Conservation (phyloP, 73 alveolate species). For the Symbiodinium natans region DNA sequence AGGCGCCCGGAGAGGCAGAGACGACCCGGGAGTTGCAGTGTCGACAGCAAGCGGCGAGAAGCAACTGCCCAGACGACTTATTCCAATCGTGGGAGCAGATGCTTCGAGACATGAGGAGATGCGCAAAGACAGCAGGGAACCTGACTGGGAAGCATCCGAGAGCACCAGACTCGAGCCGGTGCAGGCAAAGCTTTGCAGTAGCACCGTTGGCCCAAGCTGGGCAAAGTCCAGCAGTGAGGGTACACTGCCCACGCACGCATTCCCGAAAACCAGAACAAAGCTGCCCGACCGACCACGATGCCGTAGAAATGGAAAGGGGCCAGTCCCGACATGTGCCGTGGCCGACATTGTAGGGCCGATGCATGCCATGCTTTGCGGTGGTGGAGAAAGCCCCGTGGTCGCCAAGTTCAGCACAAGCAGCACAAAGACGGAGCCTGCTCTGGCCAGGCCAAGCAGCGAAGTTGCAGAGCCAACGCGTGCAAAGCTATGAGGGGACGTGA, state of each 20-base stretch:
- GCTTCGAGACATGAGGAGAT: background rate
- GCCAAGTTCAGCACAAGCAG: background rate
- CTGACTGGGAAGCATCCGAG: background rate
- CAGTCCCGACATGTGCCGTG: background rate
- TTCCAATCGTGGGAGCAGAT: background rate
- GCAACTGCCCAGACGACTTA: conserved; percentile 11
- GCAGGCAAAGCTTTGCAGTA: background rate
- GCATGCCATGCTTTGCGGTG: background rate
- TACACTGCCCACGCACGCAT: background rate
- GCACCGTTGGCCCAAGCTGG: background rate
- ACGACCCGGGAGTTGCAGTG: background rate
- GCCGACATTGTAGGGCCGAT: background rate
- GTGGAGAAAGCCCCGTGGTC: background rate
- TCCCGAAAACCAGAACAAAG: background rate
- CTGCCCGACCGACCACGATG: background rate
- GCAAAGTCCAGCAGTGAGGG: background rate
- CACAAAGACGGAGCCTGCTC: background rate
- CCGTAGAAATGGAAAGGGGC: background rate
- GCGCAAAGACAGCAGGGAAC: background rate
- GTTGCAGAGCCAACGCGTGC: background rate
- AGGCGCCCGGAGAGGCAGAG: background rate
- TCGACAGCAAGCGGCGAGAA: background rate
- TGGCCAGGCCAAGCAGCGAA: background rate
- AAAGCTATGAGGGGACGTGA: background rate
- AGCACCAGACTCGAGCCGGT: background rate